Percentiles rank a stretch among this genome's conserved stretches.
phyloP scores from a whole-genome alignment of 2,329 filamentous ascomycete genomes.

The Ophiocordyceps unilateralis region DNA sequence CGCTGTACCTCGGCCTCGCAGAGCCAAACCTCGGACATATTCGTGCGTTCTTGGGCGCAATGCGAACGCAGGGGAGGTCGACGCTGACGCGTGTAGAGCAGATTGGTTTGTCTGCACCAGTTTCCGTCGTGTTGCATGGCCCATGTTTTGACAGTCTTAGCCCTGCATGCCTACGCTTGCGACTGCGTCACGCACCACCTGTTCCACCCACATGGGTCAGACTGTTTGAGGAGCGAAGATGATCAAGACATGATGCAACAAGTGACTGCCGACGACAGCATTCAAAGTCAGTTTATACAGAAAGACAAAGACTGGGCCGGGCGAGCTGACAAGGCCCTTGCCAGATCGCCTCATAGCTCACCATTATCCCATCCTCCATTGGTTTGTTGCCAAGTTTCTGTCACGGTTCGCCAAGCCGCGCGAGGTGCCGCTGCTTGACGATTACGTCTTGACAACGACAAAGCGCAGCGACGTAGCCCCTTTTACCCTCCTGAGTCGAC shows the following conservation, averaged over 20 bases:
- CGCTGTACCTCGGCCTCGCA: constrained; percentile 28
- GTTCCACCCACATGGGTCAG: constrained; percentile 48
- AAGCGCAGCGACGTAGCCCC: constrained; percentile 25
- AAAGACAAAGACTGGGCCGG: not conserved
- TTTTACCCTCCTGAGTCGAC: constrained; percentile 41
- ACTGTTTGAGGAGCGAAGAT: constrained; percentile 35
- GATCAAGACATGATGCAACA: constrained; percentile 53
- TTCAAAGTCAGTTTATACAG: constrained; percentile 36
- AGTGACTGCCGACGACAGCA: constrained; percentile 47
- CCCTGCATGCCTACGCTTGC: constrained; percentile 49
- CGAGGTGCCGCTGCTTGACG: constrained; percentile 38
- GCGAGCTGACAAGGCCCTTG: constrained; percentile 2
- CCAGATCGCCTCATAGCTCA: constrained; percentile 41
- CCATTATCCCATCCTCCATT: constrained; percentile 35
- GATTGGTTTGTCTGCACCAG: constrained; percentile 12
- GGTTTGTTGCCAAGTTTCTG: constrained; percentile 26
- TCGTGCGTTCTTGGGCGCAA: constrained; percentile 24
- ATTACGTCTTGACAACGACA: constrained; percentile 37
- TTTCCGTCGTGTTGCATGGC: not conserved
- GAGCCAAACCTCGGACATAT: constrained; percentile 35
- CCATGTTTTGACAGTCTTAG: constrained; percentile 8
- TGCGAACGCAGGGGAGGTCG: not conserved
- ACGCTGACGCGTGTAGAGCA: constrained; percentile 6
- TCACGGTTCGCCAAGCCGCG: constrained; percentile 34
- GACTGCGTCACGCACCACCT: constrained; percentile 53